phyloP scores from a whole-genome alignment of 257 asterid genomes.

The Nicotiana tomentosiformis region DNA sequence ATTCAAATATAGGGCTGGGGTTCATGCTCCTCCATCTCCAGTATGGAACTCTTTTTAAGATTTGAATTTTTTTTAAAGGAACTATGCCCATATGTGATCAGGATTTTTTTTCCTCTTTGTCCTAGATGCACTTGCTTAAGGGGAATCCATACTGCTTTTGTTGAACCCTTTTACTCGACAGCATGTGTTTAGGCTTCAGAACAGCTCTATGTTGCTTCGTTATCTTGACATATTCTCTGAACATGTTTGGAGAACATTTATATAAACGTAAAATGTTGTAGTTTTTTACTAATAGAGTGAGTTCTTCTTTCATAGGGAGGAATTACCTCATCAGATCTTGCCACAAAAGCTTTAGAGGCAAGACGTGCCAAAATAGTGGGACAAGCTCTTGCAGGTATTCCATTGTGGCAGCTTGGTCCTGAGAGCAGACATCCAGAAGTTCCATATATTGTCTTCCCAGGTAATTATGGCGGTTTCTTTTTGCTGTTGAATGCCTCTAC shows the following conservation, averaged over 20 bases:
- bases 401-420: constrained; percentile 92
- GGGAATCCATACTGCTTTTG: background rate
- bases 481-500: background rate
- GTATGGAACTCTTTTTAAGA: background rate
- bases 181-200: background rate
- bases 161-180: background rate
- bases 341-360: constrained; percentile 90
- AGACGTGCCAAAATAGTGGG: constrained; percentile 87
- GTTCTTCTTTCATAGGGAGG: constrained; percentile 62
- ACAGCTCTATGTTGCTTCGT: background rate
- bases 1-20: background rate
- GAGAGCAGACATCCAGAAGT: constrained; percentile 96
- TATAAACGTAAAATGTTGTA: background rate
- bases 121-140: background rate
- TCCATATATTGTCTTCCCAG: constrained; percentile 95
- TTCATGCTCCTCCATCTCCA: background rate
- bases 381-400: constrained; percentile 95
- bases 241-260: background rate
- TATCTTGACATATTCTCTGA: background rate
- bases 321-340: constrained; percentile 95
- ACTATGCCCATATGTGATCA: background rate
- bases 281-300: background rate
- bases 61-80: background rate
- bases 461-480: constrained; percentile 27
- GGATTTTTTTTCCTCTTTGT: background rate